A percentile compares a stretch with the other conserved stretches of the same genome.
phyloP scores from a whole-genome alignment of 2,329 filamentous ascomycete species.

The Penicillium aurantiogriseum region DNA sequence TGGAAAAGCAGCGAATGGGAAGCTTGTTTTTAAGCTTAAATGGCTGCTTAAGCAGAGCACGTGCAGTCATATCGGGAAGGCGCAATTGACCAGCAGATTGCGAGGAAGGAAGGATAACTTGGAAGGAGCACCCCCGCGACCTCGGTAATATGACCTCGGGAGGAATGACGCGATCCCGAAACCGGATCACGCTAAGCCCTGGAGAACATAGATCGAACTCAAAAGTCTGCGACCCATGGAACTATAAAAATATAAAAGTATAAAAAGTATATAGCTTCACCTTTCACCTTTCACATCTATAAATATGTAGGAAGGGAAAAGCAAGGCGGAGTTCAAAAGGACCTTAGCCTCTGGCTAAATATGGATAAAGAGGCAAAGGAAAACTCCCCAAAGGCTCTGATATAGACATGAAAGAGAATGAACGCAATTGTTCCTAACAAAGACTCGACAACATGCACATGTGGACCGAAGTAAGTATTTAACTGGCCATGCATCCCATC shows the following conservation, averaged over 20 bases:
- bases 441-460: neutral
- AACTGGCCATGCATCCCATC: neutral
- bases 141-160: neutral
- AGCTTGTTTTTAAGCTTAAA: constrained; percentile 2
- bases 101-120: neutral
- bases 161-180: neutral
- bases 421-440: neutral
- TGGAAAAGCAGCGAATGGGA: constrained; percentile 43
- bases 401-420: neutral
- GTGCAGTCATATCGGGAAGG: constrained; percentile 14
- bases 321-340: neutral
- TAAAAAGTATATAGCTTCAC: neutral
- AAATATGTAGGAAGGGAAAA: neutral
- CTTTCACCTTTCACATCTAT: neutral
- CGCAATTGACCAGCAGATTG: constrained; percentile 8
- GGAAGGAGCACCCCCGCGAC: neutral
- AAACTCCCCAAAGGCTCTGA: neutral
- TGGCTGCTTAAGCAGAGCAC: constrained; percentile 6
- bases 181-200: neutral
- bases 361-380: neutral
- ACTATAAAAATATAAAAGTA: neutral
- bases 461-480: neutral
- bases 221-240: neutral
- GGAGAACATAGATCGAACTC: neutral
- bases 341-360: neutral